Evolutionary conservation across 2,329 filamentous ascomycete genomes (phyloP).

Genomic region (Lomentospora prolificans): DNA sequence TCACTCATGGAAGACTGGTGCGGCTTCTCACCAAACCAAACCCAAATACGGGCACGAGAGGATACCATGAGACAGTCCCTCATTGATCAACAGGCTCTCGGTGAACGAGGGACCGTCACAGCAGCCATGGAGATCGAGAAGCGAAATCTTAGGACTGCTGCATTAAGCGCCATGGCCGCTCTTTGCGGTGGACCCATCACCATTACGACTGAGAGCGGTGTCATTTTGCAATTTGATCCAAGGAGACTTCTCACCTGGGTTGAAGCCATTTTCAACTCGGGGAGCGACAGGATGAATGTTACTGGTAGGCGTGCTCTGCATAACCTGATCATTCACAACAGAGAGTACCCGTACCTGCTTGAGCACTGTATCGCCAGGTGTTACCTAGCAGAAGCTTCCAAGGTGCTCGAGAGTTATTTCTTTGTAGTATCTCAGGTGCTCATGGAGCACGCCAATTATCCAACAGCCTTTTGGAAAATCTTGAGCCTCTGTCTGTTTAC

Average conservation of each 20-base stretch:
- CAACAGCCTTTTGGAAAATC: slow-evolving; percentile 81
- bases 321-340: slow-evolving; percentile 84
- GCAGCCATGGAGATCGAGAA: slow-evolving; percentile 97
- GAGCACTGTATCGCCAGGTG: slow-evolving; percentile 88
- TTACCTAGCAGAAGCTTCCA: slow-evolving; percentile 70
- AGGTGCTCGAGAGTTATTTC: slow-evolving; percentile 91
- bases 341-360: slow-evolving; percentile 73
- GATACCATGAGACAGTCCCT: slow-evolving; percentile 80
- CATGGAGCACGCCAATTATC: slow-evolving; percentile 71
- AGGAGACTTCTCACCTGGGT: slow-evolving; percentile 92
- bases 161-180: slow-evolving; percentile 89
- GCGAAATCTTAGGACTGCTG: slow-evolving; percentile 78
- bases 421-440: slow-evolving; percentile 83
- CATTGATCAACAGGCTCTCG: slow-evolving; percentile 66
- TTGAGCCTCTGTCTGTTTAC: slow-evolving; percentile 84
- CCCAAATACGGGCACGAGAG: slow-evolving; percentile 70
- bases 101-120: slow-evolving; percentile 67
- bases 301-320: slow-evolving; percentile 82
- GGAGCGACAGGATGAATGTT: slow-evolving; percentile 82
- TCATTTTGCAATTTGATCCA: slow-evolving; percentile 84
- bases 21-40: slow-evolving; percentile 86
- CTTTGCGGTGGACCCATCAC: slow-evolving; percentile 80
- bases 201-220: slow-evolving; percentile 78
- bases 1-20: slow-evolving; percentile 99
- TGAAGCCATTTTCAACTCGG: slow-evolving; percentile 84